Conservation (phyloP, 2,329 filamentous ascomycete genomes). For the Chalara sp. region DNA sequence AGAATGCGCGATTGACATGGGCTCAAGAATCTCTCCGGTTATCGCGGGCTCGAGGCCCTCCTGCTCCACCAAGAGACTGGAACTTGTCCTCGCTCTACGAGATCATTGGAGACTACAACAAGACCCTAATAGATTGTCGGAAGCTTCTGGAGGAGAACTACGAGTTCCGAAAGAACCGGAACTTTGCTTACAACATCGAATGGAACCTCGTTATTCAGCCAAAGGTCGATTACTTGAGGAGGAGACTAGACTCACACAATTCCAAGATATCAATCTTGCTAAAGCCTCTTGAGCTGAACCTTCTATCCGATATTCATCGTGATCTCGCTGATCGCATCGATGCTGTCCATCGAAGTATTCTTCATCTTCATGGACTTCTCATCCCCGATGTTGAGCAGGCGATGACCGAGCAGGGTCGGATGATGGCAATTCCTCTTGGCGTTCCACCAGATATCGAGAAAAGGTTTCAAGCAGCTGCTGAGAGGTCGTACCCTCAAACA, state of each 20-base stretch:
- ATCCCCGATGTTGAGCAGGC: constrained; percentile 10
- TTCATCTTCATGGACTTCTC: constrained; percentile 9
- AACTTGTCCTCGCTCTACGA: constrained; percentile 7
- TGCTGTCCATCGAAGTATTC: constrained; percentile 7
- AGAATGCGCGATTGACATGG: constrained; percentile 9
- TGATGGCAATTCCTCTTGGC: not conserved
- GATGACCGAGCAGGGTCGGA: constrained; percentile 7
- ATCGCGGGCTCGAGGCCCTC: not conserved
- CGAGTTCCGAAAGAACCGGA: constrained; percentile 10
- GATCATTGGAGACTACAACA: constrained; percentile 9
- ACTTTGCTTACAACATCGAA: constrained; percentile 10
- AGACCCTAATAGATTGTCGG: constrained; percentile 7
- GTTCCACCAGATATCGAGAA: constrained; percentile 8
- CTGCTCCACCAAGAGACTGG: constrained; percentile 7
- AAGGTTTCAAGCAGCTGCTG: constrained; percentile 6
- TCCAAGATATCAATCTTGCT: constrained; percentile 11
- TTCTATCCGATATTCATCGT: constrained; percentile 10
- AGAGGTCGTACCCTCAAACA: constrained; percentile 1
- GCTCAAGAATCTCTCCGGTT: constrained; percentile 5
- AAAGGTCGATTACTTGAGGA: constrained; percentile 8
- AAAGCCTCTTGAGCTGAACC: constrained; percentile 11
- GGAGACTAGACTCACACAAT: constrained; percentile 10
- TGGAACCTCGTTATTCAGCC: constrained; percentile 12
- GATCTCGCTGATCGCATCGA: constrained; percentile 11
- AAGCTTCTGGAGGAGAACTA: constrained; percentile 11